Percentiles rank a stretch among this genome's conserved stretches.
These are phyloP conservation scores for Halophytophthora batemanensis DNA, from an alignment of 352 stramenopile species.

Conservation along the genomic window DNA sequence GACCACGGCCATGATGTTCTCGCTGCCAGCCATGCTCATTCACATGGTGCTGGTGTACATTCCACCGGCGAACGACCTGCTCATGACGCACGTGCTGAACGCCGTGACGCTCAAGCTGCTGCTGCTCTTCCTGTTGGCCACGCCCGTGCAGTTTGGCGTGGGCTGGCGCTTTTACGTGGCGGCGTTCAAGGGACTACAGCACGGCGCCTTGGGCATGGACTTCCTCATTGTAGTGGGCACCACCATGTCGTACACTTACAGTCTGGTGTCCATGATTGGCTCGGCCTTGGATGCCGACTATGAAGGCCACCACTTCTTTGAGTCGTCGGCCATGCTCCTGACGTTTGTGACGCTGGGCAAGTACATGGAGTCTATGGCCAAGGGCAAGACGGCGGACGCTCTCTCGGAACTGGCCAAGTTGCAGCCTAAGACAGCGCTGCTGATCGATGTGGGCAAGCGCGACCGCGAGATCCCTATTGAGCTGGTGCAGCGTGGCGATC, in stretches of 20 bases:
- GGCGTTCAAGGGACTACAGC: slow-evolving; percentile 76
- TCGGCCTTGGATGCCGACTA: slow-evolving; percentile 58
- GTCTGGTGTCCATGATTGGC: slow-evolving; percentile 72
- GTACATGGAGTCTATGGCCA: slow-evolving; percentile 88
- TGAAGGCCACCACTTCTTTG: slow-evolving; percentile 84
- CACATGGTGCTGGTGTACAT: slow-evolving; percentile 88
- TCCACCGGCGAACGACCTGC: slow-evolving; percentile 46
- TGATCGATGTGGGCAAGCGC: slow-evolving; percentile 45
- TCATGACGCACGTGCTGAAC: slow-evolving; percentile 81
- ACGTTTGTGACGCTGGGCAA: slow-evolving; percentile 87
- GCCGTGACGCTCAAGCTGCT: slow-evolving; percentile 72
- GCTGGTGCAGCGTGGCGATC: slow-evolving; percentile 77
- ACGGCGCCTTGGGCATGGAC: slow-evolving; percentile 89
- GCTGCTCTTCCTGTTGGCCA: slow-evolving; percentile 82
- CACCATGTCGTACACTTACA: slow-evolving; percentile 86
- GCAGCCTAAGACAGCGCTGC: slow-evolving; percentile 72
- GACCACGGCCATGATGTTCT: slow-evolving; percentile 76
- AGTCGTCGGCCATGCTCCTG: slow-evolving; percentile 83
- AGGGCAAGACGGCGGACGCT: slow-evolving; percentile 79
- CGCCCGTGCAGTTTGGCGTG: slow-evolving; percentile 83
- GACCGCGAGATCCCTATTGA: slow-evolving; percentile 81
- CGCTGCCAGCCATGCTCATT: slow-evolving; percentile 79
- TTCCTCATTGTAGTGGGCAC: slow-evolving; percentile 85
- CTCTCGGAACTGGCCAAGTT: slow-evolving; percentile 71
- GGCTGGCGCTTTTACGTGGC: slow-evolving; percentile 79